These are phyloP conservation scores for Apiospora hydei DNA, from an alignment of 2,329 filamentous ascomycete genomes.

Conservation along the genomic window DNA sequence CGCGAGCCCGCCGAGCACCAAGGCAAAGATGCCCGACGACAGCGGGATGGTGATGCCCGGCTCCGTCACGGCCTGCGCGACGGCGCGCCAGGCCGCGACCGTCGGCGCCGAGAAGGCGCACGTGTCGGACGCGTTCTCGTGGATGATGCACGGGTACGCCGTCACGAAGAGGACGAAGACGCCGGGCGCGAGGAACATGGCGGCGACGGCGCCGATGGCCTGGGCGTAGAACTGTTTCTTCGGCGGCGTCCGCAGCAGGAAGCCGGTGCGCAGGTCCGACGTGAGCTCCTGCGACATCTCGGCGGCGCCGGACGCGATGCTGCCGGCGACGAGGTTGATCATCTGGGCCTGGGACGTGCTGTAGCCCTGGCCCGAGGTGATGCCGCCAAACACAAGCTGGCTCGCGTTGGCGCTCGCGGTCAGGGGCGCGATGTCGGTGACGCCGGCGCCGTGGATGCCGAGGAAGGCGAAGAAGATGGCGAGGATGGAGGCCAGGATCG, in stretches of 20 bases:
- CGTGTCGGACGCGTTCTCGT: conserved; percentile 40
- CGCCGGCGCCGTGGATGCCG: conserved; percentile 65
- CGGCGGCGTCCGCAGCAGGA: conserved; percentile 70
- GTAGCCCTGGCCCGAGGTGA: conserved; percentile 63
- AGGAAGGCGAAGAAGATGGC: conserved; percentile 69
- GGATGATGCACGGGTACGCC: conserved; percentile 73
- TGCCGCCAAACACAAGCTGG: conserved; percentile 72
- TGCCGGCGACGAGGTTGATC: conserved; percentile 71
- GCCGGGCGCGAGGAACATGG: conserved; percentile 70
- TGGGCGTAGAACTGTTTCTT: conserved; percentile 73
- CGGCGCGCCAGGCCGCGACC: conserved; percentile 70
- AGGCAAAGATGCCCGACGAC: conserved; percentile 63
- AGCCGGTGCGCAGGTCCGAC: conserved; percentile 72
- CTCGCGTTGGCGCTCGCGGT: conserved; percentile 73
- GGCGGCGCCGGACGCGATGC: conserved; percentile 62
- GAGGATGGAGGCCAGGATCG: conserved; percentile 61
- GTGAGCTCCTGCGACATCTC: conserved; percentile 62
- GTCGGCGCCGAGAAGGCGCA: conserved; percentile 70
- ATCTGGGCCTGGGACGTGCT: conserved; percentile 61
- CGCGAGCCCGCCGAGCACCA: conserved; percentile 61
- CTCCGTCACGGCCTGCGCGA: conserved; percentile 67
- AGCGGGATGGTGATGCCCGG: conserved; percentile 61
- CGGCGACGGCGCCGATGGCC: conserved; percentile 65
- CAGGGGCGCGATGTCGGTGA: conserved; percentile 69
- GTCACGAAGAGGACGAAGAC: conserved; percentile 73